These are phyloP conservation scores for Corallochytrium limacisporum DNA, from an alignment of 78 protist genomes.

Conservation along the genomic window DNA sequence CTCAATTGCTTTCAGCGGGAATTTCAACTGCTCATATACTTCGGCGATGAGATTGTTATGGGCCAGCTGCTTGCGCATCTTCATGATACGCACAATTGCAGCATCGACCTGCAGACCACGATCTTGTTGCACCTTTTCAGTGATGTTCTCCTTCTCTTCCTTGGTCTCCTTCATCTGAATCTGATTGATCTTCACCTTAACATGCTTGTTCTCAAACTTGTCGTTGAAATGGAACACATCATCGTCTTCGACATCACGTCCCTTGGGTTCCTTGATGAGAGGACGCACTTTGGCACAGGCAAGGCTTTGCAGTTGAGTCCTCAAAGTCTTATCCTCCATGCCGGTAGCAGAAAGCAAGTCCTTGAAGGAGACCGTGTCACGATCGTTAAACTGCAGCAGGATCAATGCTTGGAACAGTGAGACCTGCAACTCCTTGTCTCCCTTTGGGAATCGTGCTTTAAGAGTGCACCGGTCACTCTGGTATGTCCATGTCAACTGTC, in stretches of 20 bases:
- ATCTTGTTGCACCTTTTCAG: constrained; percentile 47
- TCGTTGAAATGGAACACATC: constrained; percentile 62
- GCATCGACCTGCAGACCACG: constrained; percentile 64
- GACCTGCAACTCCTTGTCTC: constrained; percentile 54
- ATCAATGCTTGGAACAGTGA: constrained; percentile 68
- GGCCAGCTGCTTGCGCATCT: constrained; percentile 61
- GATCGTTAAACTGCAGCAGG: constrained; percentile 56
- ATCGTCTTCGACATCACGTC: constrained; percentile 23
- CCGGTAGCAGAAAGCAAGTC: constrained; percentile 26
- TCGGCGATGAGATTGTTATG: constrained; percentile 65
- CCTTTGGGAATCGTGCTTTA: no score
- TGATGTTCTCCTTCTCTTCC: constrained; percentile 46
- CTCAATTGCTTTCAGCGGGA: constrained; percentile 57
- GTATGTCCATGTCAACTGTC: no score
- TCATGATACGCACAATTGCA: constrained; percentile 90
- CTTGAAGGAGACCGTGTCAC: constrained; percentile 13
- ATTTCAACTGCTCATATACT: constrained; percentile 57
- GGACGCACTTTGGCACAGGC: not conserved
- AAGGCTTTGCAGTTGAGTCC: not conserved
- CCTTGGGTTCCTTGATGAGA: not conserved
- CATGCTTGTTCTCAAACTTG: constrained; percentile 38
- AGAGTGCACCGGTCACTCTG: no score
- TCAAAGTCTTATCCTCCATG: constrained; percentile 3
- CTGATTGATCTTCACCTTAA: constrained; percentile 64
- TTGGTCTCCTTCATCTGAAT: constrained; percentile 76